Percentiles rank a stretch among this genome's conserved stretches.
These are phyloP conservation scores for Ogataea hybrid DNA, from an alignment of 1,139 yeast species.

Conservation along the genomic window DNA sequence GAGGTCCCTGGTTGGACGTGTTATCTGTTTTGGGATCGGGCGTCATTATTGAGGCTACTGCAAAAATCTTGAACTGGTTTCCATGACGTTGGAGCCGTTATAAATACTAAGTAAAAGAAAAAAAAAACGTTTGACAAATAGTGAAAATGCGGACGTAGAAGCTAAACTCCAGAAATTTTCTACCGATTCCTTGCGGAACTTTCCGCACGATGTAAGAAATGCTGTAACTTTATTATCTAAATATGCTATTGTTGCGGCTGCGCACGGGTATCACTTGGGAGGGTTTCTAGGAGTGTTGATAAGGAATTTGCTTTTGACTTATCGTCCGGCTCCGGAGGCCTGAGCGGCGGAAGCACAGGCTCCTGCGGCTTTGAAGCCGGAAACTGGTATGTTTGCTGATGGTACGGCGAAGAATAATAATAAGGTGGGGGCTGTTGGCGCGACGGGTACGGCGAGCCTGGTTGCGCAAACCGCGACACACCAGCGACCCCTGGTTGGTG, in stretches of 20 bases:
- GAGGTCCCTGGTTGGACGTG: background rate
- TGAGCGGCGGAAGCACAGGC: slow-evolving; percentile 13
- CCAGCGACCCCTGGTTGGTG: slow-evolving; percentile 6
- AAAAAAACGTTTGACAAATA: too few species aligned
- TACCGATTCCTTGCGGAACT: background rate
- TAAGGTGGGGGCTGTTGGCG: slow-evolving; percentile 14
- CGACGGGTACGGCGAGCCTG: slow-evolving; percentile 15
- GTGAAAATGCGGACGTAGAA: too few species aligned
- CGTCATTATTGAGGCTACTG: background rate
- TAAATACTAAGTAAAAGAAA: too few species aligned
- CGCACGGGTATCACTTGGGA: slow-evolving; percentile 20
- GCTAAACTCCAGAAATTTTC: too few species aligned
- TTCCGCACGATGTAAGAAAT: background rate
- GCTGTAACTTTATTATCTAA: background rate
- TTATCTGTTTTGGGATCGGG: background rate
- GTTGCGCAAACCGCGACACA: slow-evolving; percentile 3
- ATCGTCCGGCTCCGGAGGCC: slow-evolving; percentile 13
- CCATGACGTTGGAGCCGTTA: too few species aligned
- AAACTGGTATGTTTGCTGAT: slow-evolving; percentile 14
- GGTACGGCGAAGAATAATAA: slow-evolving; percentile 16
- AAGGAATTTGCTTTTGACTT: slow-evolving; percentile 16
- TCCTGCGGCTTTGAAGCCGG: slow-evolving; percentile 12
- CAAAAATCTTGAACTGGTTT: too few species aligned
- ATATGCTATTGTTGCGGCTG: slow-evolving; percentile 1
- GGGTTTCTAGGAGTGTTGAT: slow-evolving; percentile 31